Percentiles rank a stretch among this genome's conserved stretches.
Evolutionary conservation across 78 protist species (phyloP).

Genomic region (Emiliania huxleyi): DNA sequence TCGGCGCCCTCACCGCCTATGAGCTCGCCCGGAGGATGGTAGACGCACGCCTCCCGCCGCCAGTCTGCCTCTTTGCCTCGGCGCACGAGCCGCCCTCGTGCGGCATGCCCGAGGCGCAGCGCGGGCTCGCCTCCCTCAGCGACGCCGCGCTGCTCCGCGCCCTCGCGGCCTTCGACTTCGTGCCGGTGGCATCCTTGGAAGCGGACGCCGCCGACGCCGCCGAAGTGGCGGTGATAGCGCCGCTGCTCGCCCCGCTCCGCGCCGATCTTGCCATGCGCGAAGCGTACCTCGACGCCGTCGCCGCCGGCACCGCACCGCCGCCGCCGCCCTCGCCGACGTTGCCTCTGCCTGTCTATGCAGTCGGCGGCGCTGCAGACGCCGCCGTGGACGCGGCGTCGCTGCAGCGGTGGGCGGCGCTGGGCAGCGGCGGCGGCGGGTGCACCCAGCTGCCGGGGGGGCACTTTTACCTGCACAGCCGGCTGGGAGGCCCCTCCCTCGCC

Average conservation of each 20-base stretch:
- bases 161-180: background rate
- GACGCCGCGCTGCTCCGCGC: background rate
- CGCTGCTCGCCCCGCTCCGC: background rate
- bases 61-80: background rate
- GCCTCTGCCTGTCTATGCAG: background rate
- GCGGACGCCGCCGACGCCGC: background rate
- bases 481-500: background rate
- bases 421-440: background rate
- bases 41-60: background rate
- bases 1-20: background rate
- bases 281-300: background rate
- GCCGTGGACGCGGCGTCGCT: background rate
- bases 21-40: background rate
- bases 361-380: background rate
- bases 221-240: background rate
- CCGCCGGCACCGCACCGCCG: background rate
- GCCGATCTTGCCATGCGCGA: slow-evolving; percentile 32
- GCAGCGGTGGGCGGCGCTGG: background rate
- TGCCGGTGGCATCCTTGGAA: background rate
- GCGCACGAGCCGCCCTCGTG: background rate
- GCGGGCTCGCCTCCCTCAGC: background rate
- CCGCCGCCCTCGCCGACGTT: background rate
- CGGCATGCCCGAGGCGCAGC: background rate
- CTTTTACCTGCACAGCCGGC: background rate
- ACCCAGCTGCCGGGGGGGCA: slow-evolving; percentile 25